These are phyloP conservation scores for Daldinia caldariorum DNA, from an alignment of 495 filamentous ascomycete genomes.

Conservation along the genomic window DNA sequence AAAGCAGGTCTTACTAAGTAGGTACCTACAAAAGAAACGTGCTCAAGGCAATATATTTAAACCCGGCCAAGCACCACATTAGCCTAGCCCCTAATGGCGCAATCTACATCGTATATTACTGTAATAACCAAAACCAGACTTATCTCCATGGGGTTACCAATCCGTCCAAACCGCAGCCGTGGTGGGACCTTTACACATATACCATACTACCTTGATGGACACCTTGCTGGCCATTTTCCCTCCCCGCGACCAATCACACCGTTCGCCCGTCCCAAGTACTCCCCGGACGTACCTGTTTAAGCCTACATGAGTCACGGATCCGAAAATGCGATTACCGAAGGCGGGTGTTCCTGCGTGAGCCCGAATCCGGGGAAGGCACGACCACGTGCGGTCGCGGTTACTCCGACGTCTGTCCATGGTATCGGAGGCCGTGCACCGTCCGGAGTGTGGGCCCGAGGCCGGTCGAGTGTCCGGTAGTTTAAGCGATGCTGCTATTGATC, in stretches of 20 bases:
- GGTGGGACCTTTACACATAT: neutral
- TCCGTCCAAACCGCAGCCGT: neutral
- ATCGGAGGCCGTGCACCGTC: neutral
- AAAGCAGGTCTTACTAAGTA: slow-evolving; percentile 12
- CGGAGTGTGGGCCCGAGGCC: no score
- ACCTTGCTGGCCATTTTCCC: slow-evolving; percentile 34
- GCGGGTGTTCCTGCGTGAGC: slow-evolving; percentile 39
- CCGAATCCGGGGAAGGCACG: slow-evolving; percentile 9
- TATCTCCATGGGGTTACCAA: neutral
- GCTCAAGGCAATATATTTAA: slow-evolving; percentile 42
- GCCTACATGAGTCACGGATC: slow-evolving; percentile 14
- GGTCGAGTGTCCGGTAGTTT: neutral
- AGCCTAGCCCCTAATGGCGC: slow-evolving; percentile 6
- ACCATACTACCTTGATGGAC: slow-evolving; percentile 32
- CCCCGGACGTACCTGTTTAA: neutral
- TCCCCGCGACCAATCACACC: slow-evolving; percentile 35
- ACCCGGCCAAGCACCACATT: slow-evolving; percentile 23
- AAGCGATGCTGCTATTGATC: no score
- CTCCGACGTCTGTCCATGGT: slow-evolving; percentile 28
- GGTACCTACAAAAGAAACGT: no score
- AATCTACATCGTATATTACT: slow-evolving; percentile 25
- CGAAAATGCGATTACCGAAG: neutral
- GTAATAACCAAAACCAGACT: slow-evolving; percentile 4
- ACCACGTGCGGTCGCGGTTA: slow-evolving; percentile 34
- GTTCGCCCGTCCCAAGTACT: neutral